Base-by-base conservation (phyloP, 371 early-diverging fungal species). In the Mortierella sp. region DNA sequence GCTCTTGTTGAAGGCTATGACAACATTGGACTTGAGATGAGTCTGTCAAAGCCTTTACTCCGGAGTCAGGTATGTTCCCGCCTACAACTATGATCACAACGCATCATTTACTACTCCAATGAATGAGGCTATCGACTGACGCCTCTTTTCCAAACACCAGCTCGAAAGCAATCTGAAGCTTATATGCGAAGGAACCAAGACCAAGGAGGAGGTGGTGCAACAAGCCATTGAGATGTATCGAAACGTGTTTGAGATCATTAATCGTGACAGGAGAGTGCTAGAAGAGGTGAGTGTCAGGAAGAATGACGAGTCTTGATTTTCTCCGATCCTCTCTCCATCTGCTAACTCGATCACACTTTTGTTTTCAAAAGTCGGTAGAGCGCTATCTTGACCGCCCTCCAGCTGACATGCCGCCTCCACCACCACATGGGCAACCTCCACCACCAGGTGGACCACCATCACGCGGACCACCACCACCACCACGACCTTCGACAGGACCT, bases 1-100 rank as follows among this genome's bases (percentile, higher is more conserved):
- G 95, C 94, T 0, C 86, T 99, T 14, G 94, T 99, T 11, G 85
- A 91, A 18, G 99, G 96, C 0, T 99, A 98, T 80, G 94, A 97
- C 70, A 84, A 86, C 45, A 94, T 95, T 85, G 96, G 89, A 9
- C 89, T 95, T 45, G 96, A 92, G 57, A 83, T 89, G 44, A 96
- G 91, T 77, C 84, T 96, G 56, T 91, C 91, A 50, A 94, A 96
- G 62, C 98, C 99, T 0, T 90, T 91, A 62, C 68, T 97, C 62
- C 88, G 97, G 44, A 86, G 93, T 58, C 85, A 89, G 85, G 93
- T 94, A 84, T 12, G 19, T 37, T 11, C 9, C 3, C 15, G 18
- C 29, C 11, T 6, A 7, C 2, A n/a, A 50, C 16, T 5, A 50
- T 50, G n/a, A n/a, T n/a, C n/a, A 37, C 37, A 37, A 5, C 37